These are phyloP conservation scores for Trichoderma sp. DNA, from an alignment of 2,329 filamentous ascomycete genomes.

Conservation along the genomic window DNA sequence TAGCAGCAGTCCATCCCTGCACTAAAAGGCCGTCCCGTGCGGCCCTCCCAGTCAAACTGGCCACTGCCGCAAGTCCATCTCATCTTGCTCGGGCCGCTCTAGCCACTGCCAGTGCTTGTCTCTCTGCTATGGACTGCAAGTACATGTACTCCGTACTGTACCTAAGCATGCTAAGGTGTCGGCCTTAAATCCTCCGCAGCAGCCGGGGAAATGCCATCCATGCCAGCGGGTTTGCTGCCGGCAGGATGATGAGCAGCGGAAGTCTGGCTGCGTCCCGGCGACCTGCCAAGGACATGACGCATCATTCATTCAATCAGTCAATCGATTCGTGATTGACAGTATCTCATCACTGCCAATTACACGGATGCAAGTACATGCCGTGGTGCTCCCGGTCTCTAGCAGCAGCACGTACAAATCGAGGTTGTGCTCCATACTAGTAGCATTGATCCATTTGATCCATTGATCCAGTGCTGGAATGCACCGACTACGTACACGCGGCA, in stretches of 20 bases:
- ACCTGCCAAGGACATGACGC: neutral
- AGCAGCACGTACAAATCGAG: too few relatives aligned
- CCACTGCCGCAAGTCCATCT: slow-evolving; percentile 12
- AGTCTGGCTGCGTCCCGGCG: neutral
- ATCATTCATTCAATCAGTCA: too few relatives aligned
- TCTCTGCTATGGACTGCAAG: too few relatives aligned
- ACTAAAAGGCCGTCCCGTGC: neutral
- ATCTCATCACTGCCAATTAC: neutral
- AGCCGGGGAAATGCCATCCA: neutral
- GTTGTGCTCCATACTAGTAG: too few relatives aligned
- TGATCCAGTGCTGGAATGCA: neutral
- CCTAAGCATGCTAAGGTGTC: neutral
- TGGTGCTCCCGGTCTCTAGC: too few relatives aligned
- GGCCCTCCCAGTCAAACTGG: neutral
- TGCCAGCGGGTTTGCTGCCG: neutral
- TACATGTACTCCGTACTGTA: too few relatives aligned
- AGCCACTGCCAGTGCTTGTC: neutral
- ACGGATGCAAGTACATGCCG: too few relatives aligned
- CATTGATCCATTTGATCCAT: too few relatives aligned
- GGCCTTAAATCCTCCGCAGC: neutral
- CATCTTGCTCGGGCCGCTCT: slow-evolving; percentile 13
- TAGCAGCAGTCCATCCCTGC: slow-evolving; percentile 1
- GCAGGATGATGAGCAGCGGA: neutral
- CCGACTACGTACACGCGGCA: neutral
- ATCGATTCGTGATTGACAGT: too few relatives aligned